These are phyloP conservation scores for Lachancea quebecensis DNA, from an alignment of 805 yeast species.

Conservation along the genomic window DNA sequence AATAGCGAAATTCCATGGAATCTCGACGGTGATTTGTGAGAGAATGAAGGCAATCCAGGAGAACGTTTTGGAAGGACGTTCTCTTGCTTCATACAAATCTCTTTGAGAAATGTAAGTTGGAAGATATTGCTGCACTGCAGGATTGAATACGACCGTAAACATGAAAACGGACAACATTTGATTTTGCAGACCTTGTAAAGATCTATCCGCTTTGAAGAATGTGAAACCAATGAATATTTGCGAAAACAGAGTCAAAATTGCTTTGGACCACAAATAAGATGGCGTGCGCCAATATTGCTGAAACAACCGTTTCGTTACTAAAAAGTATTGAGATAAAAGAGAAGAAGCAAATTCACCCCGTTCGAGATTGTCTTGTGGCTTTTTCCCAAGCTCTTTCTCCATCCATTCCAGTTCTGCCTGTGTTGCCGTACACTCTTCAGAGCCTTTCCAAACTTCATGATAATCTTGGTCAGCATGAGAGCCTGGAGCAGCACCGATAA, in stretches of 20 bases:
- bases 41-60: constrained; percentile 56
- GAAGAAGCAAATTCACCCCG: constrained; percentile 40
- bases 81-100: constrained; percentile 64
- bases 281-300: constrained; percentile 68
- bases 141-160: constrained; percentile 51
- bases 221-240: constrained; percentile 70
- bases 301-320: constrained; percentile 49
- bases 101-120: constrained; percentile 58
- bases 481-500: constrained; percentile 79
- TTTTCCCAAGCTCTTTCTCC: constrained; percentile 49
- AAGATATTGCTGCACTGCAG: constrained; percentile 54
- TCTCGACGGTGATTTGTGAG: constrained; percentile 58
- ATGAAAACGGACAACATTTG: constrained; percentile 74
- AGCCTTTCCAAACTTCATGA: constrained; percentile 69
- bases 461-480: constrained; percentile 67
- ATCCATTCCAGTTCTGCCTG: constrained; percentile 53
- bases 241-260: constrained; percentile 45
- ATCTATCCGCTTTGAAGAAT: constrained; percentile 57
- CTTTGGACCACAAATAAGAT: constrained; percentile 53
- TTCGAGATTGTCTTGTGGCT: constrained; percentile 32
- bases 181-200: constrained; percentile 69
- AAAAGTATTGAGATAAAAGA: constrained; percentile 34
- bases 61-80: constrained; percentile 65
- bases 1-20: constrained; percentile 54
- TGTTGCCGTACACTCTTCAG: constrained; percentile 53